A percentile compares a stretch with the other conserved stretches of the same genome.
Evolutionary conservation across 164 flowering plant genomes (phyloP).

Genomic region (Nymphaea thermarum): DNA sequence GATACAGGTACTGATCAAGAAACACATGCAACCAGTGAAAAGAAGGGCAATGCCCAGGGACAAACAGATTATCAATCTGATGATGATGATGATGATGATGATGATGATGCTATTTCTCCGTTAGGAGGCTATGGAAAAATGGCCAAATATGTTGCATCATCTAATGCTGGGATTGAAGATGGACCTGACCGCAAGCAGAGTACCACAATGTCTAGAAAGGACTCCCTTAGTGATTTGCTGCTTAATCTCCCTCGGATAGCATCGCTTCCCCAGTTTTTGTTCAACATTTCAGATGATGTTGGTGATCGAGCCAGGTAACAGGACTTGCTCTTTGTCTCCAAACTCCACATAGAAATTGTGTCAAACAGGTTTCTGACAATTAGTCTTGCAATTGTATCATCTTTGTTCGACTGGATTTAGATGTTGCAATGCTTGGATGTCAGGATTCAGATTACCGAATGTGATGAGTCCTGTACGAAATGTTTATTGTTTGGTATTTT

Average conservation of each 20-base stretch:
- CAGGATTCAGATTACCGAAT: constrained; percentile 11
- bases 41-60: constrained; percentile 5
- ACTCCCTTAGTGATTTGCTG: constrained; percentile 67
- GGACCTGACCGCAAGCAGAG: constrained; percentile 25
- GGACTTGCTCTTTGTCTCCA: not conserved
- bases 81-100: not conserved
- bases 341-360: too few relatives aligned
- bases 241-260: constrained; percentile 82
- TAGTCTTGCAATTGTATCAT: not conserved
- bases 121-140: constrained; percentile 1
- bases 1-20: constrained; percentile 27
- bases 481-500: too few relatives aligned
- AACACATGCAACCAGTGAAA: constrained; percentile 15
- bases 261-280: constrained; percentile 74
- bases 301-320: constrained; percentile 31
- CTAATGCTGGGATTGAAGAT: constrained; percentile 20
- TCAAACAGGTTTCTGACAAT: not conserved
- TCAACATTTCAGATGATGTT: constrained; percentile 58
- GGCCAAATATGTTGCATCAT: constrained; percentile 4
- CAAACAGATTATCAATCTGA: constrained; percentile 9
- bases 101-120: constrained; percentile 4
- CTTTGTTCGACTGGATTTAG: not conserved
- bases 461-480: constrained; percentile 9
- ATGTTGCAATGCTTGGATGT: not conserved
- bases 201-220: constrained; percentile 56